Base-by-base conservation (phyloP, 768 basidiomycete species). In the Trametes cinnabarina region DNA sequence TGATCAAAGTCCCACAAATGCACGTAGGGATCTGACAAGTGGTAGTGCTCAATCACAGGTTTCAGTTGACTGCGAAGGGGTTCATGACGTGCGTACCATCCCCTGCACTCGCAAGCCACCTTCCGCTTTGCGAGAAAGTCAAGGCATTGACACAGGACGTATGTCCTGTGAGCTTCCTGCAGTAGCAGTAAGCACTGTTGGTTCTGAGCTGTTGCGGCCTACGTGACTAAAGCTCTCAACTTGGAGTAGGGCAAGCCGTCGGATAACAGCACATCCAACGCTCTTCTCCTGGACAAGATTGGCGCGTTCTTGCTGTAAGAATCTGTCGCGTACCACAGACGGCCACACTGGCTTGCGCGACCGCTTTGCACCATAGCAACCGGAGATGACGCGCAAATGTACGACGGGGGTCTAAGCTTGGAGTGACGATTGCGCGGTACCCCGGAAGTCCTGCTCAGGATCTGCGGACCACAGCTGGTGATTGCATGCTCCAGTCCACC, bases 71-170 rank as follows among this genome's bases (percentile, higher is more conserved):
- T n/a, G n/a, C n/a, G n/a, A n/a, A n/a, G n/a, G n/a, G n/a, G n/a
- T n/a, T n/a, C n/a, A n/a, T n/a, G n/a, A n/a, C n/a, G n/a, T n/a
- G 25, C 53, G 26, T 35, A 74, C 72, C 74, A 49, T 76, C 75
- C 12, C 75, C 75, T 4, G 68, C 75, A 62, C 72, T 75, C 1
- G 74, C 75, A 17, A 77, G 67, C 72, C 73, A 77, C 41, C 72
- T 58, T 20, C 73, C 74, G 30, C 69, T 67, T 7, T 66, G 47
- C n/a, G 75, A 76, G 61, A 74, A 72, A 1, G 70, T 63, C 1
- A 76, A 54, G 6, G 74, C 65, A 41, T 77, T 77, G 20, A 77
- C 70, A 48, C 75, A 76, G 0, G 74, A 74, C 6, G 63, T 68
- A 54, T 77, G 75, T 8, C 54, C 71, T 3, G 53, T 51, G 1